These are phyloP conservation scores for Xylariaceae sp. DNA, from an alignment of 2,329 filamentous ascomycete species.

Conservation along the genomic window DNA sequence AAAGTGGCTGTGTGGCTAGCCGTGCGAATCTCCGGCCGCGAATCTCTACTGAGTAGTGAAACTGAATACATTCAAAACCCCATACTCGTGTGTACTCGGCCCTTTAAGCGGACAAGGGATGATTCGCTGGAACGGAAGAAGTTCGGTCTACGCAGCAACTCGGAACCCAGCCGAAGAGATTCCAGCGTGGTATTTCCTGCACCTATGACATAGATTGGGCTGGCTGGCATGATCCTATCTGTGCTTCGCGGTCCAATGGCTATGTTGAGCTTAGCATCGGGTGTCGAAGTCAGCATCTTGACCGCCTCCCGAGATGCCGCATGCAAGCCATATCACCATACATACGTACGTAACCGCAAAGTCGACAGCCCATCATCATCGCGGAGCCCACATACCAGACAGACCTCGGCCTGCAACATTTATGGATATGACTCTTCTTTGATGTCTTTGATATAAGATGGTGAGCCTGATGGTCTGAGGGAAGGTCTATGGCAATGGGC, in stretches of 20 bases:
- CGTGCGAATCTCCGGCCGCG: too few relatives aligned
- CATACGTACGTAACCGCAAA: conserved; percentile 4
- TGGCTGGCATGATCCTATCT: not conserved
- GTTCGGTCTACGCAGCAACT: too few relatives aligned
- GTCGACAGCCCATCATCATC: not conserved
- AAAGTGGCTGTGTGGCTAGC: too few relatives aligned
- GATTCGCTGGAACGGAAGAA: too few relatives aligned
- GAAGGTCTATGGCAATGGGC: not conserved
- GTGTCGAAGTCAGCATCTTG: conserved; percentile 23
- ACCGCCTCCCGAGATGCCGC: conserved; percentile 12
- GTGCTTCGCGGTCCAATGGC: conserved; percentile 1
- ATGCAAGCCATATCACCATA: conserved; percentile 8
- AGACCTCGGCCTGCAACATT: not conserved
- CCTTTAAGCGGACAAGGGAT: too few relatives aligned
- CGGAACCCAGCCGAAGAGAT: too few relatives aligned
- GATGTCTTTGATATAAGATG: not conserved
- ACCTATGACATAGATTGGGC: not conserved
- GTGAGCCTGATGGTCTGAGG: not conserved
- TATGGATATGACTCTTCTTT: not conserved
- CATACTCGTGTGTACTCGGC: too few relatives aligned
- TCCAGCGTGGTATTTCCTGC: too few relatives aligned
- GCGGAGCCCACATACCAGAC: too few relatives aligned
- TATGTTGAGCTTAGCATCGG: conserved; percentile 21
- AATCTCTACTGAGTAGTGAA: too few relatives aligned
- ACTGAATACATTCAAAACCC: too few relatives aligned